Base-by-base conservation (phyloP, 2,329 filamentous ascomycete species). In the Ambrosiella xylebori region DNA sequence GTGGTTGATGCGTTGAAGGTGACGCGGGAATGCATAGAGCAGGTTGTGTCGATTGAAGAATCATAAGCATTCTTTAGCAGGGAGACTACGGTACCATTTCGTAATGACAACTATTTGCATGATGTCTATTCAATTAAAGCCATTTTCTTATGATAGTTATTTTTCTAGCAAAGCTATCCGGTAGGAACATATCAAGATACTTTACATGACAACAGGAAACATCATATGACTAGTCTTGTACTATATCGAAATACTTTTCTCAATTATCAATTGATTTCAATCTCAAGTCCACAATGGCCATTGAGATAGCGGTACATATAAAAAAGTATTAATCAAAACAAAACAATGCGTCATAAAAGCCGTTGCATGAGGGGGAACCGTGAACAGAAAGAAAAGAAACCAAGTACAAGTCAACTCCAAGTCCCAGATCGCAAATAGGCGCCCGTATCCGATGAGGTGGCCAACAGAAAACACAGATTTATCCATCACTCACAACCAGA, bases 1-100 rank as follows among this genome's bases (percentile, higher is more conserved):
- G 69, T 84, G 12, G 77, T 82, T 35, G 78, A 85, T 63, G 79
- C 80, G 3, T 70, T 84, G n/a, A 74, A 74, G 62, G 71, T 78
- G 38, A 80, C 80, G 36, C 72, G 76, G 59, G 79, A 82, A 63
- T 76, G 75, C 62, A 69, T 84, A 47, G 79, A 82, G 62, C 66
- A 70, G 41, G 71, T 80, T 11, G 71, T 70, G 56, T 69, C 71
- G 62, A 64, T 74, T 51, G 70, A 72, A 0, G 57, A 61, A 5
- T n/a, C 47, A 13, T 51, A 36, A 8, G 45, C 27, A 27, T 27
- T 27, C 3, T 27, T 2, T 27, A 27, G 27, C 27, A 27, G 27
- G 27, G 27, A 27, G 27, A 27, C 27, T 3, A 27, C 27, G 27
- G 27, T 27, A 27, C 27, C 27, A 27, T 27, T 27, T 27, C 27